Evolutionary conservation across 768 basidiomycete species (phyloP).

Genomic region (Psilocybe azurescens): DNA sequence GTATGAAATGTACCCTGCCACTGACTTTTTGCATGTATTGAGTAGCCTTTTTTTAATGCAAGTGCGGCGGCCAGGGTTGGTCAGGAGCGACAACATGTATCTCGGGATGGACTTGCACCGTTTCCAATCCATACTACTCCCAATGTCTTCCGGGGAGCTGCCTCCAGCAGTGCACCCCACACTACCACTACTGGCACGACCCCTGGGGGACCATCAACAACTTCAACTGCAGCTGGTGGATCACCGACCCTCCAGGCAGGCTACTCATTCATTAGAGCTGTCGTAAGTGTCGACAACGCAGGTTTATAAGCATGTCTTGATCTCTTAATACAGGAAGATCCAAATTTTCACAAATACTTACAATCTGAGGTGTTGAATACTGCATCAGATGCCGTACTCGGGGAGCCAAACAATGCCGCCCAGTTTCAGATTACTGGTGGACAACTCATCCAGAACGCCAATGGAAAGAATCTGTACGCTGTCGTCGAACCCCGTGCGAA

Average conservation of each 20-base stretch:
- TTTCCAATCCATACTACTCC: slow-evolving; percentile 52
- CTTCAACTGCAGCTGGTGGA: slow-evolving; percentile 35
- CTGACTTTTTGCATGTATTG: not conserved
- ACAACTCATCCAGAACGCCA: slow-evolving; percentile 57
- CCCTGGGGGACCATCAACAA: slow-evolving; percentile 18
- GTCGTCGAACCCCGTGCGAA: slow-evolving; percentile 51
- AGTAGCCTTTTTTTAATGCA: not conserved
- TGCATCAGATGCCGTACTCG: slow-evolving; percentile 55
- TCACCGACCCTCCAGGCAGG: slow-evolving; percentile 52
- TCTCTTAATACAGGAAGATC: slow-evolving; percentile 19
- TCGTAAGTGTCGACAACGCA: slow-evolving; percentile 38
- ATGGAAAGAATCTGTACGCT: slow-evolving; percentile 51
- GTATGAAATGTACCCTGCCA: slow-evolving; percentile 21
- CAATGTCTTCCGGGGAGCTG: slow-evolving; percentile 58
- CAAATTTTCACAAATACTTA: slow-evolving; percentile 45
- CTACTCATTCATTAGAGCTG: slow-evolving; percentile 62
- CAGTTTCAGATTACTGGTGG: slow-evolving; percentile 62
- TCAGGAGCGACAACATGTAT: slow-evolving; percentile 55
- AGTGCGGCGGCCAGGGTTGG: slow-evolving; percentile 63
- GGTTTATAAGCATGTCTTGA: not conserved
- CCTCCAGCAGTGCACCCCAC: slow-evolving; percentile 27
- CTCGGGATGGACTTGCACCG: slow-evolving; percentile 50
- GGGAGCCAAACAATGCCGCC: slow-evolving; percentile 52
- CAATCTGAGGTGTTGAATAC: slow-evolving; percentile 51
- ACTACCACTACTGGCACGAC: slow-evolving; percentile 39